Conservation (phyloP, 768 basidiomycete species). For the Termitomyces sp. region DNA sequence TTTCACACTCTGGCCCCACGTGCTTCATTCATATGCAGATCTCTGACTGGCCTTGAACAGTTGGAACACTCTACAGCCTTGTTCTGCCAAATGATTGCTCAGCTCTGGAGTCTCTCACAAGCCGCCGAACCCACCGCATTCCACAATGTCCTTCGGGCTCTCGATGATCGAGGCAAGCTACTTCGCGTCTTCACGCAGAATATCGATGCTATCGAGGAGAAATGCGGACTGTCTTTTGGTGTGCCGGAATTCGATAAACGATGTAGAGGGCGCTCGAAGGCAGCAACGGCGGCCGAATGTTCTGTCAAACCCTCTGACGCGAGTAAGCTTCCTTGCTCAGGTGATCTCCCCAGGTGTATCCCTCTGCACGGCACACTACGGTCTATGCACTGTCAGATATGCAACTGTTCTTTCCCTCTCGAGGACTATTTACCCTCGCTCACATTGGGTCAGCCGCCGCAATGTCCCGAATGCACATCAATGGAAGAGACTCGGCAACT, state of each 20-base stretch:
- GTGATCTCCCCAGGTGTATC: constrained; percentile 72
- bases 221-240: constrained; percentile 85
- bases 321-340: constrained; percentile 41
- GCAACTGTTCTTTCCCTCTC: constrained; percentile 68
- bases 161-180: constrained; percentile 72
- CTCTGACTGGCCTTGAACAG: constrained; percentile 27
- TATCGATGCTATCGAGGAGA: constrained; percentile 84
- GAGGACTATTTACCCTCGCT: constrained; percentile 55
- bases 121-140: constrained; percentile 76
- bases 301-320: constrained; percentile 11
- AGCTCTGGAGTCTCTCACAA: constrained; percentile 66
- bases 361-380: constrained; percentile 87
- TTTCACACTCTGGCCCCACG: neutral
- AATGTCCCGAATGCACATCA: constrained; percentile 75
- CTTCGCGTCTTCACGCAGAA: constrained; percentile 92
- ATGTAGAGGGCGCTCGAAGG: constrained; percentile 45
- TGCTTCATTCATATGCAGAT: neutral
- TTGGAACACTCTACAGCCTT: constrained; percentile 69
- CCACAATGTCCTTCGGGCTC: constrained; percentile 64
- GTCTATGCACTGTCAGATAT: constrained; percentile 74
- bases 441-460: constrained; percentile 54
- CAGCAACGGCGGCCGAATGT: constrained; percentile 20
- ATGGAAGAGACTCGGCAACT: constrained; percentile 66
- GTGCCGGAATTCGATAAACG: constrained; percentile 65
- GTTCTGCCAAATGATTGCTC: constrained; percentile 89